Evolutionary conservation across 164 flowering plant species (phyloP), one percentile per base, ranked within the genome.

Genomic region (Magnolia changhungtana): DNA sequence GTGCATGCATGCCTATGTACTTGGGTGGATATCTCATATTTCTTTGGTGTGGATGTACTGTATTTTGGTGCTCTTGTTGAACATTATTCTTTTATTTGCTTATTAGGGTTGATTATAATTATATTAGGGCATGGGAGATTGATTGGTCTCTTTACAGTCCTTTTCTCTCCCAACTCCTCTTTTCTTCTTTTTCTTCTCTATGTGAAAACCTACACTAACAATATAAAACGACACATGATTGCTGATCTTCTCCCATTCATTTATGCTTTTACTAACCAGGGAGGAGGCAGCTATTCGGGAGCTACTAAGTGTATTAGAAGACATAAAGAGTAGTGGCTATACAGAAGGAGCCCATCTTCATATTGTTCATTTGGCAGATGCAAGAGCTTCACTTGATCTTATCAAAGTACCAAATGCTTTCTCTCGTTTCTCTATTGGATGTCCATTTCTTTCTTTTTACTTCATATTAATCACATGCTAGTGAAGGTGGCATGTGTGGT

Each of bases 341-440:
- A 83, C 94, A 61, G 97, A 92, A 81, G 98, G 98, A 50, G 96
- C 96, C 81, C 98, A 93, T 85, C 90, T 96, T 81, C 99, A 96
- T 81, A 82, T 96, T 86, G 99, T 94, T 84, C 99, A 94, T 86
- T 80, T 96, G 75, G 89, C 98, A 63, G 99, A 96, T 86, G 87
- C 98, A 74, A 80, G 89, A 78, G 76, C 91, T 69, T 93, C 99
- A 69, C 77, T 94, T 49, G 84, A 92, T 71, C 90, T 96, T 58
- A 79, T 96, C 19, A 94, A 93, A 95, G 99, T 94, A 83, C 19
- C 52, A 14, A 24, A 50, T 51, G 2, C 24, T 51, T 64, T 67
- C 49, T 52, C 24, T 52, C 50, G 18, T 50, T n/a, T 16, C 14
- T 45, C 23, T 29, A 29, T 59, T 55, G 50, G 45, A 37, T 37